Evolutionary conservation across 371 early-diverging fungal species (phyloP).

Genomic region (Entomophthora muscae): DNA sequence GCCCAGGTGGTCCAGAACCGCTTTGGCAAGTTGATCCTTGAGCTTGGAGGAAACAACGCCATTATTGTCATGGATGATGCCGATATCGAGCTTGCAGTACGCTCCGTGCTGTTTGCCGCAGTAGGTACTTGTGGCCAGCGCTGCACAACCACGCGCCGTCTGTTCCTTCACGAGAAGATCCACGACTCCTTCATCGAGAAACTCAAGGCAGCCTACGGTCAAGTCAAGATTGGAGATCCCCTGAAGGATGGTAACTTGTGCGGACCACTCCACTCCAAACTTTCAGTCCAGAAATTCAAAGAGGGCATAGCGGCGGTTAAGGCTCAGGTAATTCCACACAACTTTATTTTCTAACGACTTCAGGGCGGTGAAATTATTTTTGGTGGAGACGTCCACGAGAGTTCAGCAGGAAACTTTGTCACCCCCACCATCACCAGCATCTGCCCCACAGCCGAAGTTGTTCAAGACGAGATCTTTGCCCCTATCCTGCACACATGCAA

Average conservation of each 20-base stretch:
- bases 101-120: constrained; percentile 84
- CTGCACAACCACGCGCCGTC: constrained; percentile 87
- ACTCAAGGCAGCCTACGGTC: constrained; percentile 67
- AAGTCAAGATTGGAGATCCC: constrained; percentile 85
- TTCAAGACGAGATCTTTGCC: constrained; percentile 88
- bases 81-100: constrained; percentile 80
- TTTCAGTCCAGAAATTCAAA: constrained; percentile 58
- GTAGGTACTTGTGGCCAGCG: constrained; percentile 95
- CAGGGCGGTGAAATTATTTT: constrained; percentile 67
- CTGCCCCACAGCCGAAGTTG: constrained; percentile 49
- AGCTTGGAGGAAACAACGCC: constrained; percentile 94
- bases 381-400: constrained; percentile 59
- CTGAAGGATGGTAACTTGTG: constrained; percentile 65
- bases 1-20: constrained; percentile 65
- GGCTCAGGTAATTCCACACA: constrained; percentile 19
- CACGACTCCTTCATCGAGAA: constrained; percentile 67
- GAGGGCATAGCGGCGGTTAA: constrained; percentile 57
- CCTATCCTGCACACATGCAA: constrained; percentile 84
- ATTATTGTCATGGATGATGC: constrained; percentile 85
- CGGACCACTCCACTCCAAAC: constrained; percentile 83
- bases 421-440: constrained; percentile 83
- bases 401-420: constrained; percentile 77
- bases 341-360: too few species aligned
- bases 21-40: constrained; percentile 74
- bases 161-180: constrained; percentile 81